phyloP scores from a whole-genome alignment of 345 rosid genomes.

The Euphorbia peplus region DNA sequence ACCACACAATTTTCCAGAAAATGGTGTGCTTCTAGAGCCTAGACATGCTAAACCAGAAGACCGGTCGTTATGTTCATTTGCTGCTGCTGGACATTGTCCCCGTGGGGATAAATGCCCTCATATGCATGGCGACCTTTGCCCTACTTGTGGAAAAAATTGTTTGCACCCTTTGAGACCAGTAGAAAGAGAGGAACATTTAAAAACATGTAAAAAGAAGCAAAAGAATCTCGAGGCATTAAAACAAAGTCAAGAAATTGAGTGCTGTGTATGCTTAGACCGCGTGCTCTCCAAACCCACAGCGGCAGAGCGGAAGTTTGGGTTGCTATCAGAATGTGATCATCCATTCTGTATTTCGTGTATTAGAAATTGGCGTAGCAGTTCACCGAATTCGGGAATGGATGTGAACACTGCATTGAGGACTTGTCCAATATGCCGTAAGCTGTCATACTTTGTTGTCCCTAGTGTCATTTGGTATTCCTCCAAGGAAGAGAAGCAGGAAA shows the following conservation, averaged over 20 bases:
- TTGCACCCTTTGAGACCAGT: constrained; percentile 82
- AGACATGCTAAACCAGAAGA: constrained; percentile 50
- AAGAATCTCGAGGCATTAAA: constrained; percentile 63
- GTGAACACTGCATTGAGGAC: constrained; percentile 75
- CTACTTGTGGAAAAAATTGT: constrained; percentile 77
- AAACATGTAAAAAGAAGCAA: constrained; percentile 71
- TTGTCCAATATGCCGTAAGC: constrained; percentile 91
- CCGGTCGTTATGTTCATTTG: constrained; percentile 72
- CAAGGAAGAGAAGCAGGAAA: constrained; percentile 76
- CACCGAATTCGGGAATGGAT: constrained; percentile 89
- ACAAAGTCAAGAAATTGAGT: constrained; percentile 60
- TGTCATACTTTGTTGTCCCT: constrained; percentile 92
- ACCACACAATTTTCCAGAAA: constrained; percentile 27
- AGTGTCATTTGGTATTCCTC: constrained; percentile 88
- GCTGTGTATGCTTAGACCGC: constrained; percentile 76
- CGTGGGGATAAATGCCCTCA: constrained; percentile 78
- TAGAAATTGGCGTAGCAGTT: constrained; percentile 81
- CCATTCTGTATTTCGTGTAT: constrained; percentile 90
- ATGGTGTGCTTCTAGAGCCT: constrained; percentile 34
- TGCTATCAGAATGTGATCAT: constrained; percentile 95
- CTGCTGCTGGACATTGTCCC: constrained; percentile 83
- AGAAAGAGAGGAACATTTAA: constrained; percentile 73
- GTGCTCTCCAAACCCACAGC: constrained; percentile 67
- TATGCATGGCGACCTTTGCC: constrained; percentile 83
- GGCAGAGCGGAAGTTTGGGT: constrained; percentile 73